Evolutionary conservation across 176 grass and related monocot genomes (phyloP).

Genomic region (Phoenix dactylifera): DNA sequence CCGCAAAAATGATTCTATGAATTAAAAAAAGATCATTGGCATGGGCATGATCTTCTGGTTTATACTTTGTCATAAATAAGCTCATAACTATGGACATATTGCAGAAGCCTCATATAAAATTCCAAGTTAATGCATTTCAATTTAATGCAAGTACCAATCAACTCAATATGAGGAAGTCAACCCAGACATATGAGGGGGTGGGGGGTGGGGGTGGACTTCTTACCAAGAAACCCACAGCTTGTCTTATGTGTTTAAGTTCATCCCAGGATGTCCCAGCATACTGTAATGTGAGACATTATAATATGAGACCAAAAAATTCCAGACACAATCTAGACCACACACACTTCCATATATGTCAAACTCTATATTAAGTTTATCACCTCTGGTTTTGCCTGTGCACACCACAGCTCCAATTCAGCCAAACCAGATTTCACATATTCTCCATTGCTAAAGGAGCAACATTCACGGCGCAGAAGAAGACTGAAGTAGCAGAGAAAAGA

Average conservation of each 20-base stretch:
- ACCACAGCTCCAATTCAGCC: constrained; percentile 67
- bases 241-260: constrained; percentile 85
- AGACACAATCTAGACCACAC: constrained; percentile 3
- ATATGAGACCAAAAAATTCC: constrained; percentile 8
- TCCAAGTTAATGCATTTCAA: neutral
- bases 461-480: constrained; percentile 90
- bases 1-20: no score
- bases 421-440: constrained; percentile 96
- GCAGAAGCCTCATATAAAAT: no score
- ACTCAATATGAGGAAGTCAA: neutral
- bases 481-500: constrained; percentile 26
- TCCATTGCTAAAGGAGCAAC: constrained; percentile 96
- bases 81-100: no score
- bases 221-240: constrained; percentile 95
- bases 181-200: neutral
- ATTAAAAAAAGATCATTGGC: no score
- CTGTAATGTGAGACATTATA: constrained; percentile 36
- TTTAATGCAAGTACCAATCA: neutral
- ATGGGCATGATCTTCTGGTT: no score
- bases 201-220: constrained; percentile 13
- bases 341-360: neutral
- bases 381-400: constrained; percentile 54
- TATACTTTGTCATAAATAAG: no score
- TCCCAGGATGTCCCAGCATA: constrained; percentile 61
- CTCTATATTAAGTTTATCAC: constrained; percentile 28